Base-by-base conservation (phyloP, 1,284 basidiomycete species). In the Rhodofomes roseus region DNA sequence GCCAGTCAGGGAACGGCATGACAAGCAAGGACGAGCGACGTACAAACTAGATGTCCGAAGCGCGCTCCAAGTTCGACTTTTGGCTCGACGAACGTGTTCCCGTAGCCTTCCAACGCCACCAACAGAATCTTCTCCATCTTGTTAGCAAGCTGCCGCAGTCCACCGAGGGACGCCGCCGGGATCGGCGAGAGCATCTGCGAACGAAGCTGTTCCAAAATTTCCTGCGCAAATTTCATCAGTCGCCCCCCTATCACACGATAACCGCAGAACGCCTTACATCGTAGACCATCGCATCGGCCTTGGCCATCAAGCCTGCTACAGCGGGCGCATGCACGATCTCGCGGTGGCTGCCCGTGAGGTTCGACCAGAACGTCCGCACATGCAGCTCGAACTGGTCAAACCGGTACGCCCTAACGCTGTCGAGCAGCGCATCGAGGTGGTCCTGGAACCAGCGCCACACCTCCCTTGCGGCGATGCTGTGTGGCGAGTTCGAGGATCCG, bases 91-190 rank as follows among this genome's bases (percentile, higher is more conserved):
- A 94, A 94, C n/a, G 90, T 92, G 66, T 90, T 90, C 12, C 90
- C 90, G 63, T 92, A 94, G 64, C 83, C 83, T 64, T 92, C 90
- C 36, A 94, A 77, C 29, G 92, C 89, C 48, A 89, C 80, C 36
- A 93, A 77, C 22, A 94, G 77, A 55, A 93, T 90, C 73, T 93
- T 93, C 71, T 94, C 91, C 92, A 94, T 93, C 77, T 93, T 93
- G 70, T 90, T 84, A n/a, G 91, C 92, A 57, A 94, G 78, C 69
- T 90, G 88, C 46, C 92, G 86, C 60, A 94, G 77, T 66, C 82
- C 88, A 18, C 82, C 81, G 55, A 93, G 73, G 4, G 90, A 84
- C 39, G 83, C 69, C 6, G 88, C 76, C 1, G 89, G 79, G 54
- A 94, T 89, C 20, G 89, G 84, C 3, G 88, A 89, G 29, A 93